phyloP scores from a whole-genome alignment of 148 eudicot genomes.

The Agrostemma githago region DNA sequence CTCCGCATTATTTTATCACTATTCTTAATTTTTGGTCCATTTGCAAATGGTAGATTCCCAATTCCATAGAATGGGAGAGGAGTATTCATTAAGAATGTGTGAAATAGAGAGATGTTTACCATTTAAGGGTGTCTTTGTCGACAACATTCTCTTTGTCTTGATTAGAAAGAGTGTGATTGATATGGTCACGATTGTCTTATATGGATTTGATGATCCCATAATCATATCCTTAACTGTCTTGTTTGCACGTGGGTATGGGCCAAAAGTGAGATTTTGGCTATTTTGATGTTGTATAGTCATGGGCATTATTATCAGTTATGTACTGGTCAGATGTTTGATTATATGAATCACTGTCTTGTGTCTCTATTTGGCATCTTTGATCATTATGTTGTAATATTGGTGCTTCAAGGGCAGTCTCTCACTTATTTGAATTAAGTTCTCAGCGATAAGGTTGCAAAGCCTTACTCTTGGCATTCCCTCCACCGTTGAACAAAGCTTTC shows the following conservation, averaged over 20 bases:
- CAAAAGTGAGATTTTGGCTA: neutral
- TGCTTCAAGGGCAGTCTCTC: constrained; percentile 11
- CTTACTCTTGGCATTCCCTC: constrained; percentile 26
- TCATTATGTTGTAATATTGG: neutral
- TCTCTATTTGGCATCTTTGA: neutral
- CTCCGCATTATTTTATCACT: too few species aligned
- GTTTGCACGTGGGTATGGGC: neutral
- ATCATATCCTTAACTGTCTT: neutral
- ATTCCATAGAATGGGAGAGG: neutral
- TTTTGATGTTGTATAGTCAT: neutral
- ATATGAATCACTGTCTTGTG: neutral
- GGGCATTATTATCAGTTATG: neutral
- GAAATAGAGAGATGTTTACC: neutral
- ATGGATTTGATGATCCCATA: neutral
- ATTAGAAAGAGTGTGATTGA: neutral
- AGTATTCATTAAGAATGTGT: neutral
- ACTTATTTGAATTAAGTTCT: constrained; percentile 17
- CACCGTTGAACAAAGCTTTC: constrained; percentile 28
- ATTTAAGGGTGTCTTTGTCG: neutral
- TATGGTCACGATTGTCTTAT: neutral
- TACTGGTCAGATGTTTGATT: neutral
- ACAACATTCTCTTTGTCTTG: neutral
- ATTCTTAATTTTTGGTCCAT: too few species aligned
- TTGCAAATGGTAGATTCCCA: too few species aligned
- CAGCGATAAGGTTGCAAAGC: constrained; percentile 40